These are phyloP conservation scores for Fistulina hepatica DNA, from an alignment of 1,284 basidiomycete species.

Conservation along the genomic window DNA sequence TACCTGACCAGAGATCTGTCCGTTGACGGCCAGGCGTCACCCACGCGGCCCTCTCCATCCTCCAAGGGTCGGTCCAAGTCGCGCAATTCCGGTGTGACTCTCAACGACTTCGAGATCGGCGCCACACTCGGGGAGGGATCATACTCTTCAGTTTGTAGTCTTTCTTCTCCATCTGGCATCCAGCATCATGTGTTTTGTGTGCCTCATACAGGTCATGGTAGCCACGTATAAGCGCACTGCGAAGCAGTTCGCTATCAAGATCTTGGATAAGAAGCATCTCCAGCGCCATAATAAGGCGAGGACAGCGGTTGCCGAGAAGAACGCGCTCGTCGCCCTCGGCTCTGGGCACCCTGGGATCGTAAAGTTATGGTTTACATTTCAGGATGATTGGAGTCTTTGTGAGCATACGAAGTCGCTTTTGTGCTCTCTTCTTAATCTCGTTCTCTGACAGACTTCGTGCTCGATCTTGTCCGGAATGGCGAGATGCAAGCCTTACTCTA, in stretches of 20 bases:
- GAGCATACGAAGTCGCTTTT: slow-evolving; percentile 24
- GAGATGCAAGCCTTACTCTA: slow-evolving; percentile 78
- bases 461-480: slow-evolving; percentile 84
- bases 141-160: slow-evolving; percentile 56
- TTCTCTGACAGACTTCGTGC: slow-evolving; percentile 64
- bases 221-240: slow-evolving; percentile 46
- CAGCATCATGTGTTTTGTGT: slow-evolving; percentile 11
- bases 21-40: slow-evolving; percentile 26
- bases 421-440: slow-evolving; percentile 1
- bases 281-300: slow-evolving; percentile 55
- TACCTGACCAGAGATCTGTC: slow-evolving; percentile 54
- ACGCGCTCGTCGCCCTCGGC: slow-evolving; percentile 49
- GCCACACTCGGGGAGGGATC: slow-evolving; percentile 67
- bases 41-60: slow-evolving; percentile 26
- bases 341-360: slow-evolving; percentile 77
- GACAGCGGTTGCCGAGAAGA: slow-evolving; percentile 56
- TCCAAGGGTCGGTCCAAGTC: slow-evolving; percentile 27
- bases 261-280: slow-evolving; percentile 67
- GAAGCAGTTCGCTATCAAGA: slow-evolving; percentile 65
- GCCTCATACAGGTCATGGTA: slow-evolving; percentile 41
- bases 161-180: slow-evolving; percentile 2
- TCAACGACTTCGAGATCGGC: slow-evolving; percentile 61
- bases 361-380: slow-evolving; percentile 72
- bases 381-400: slow-evolving; percentile 80
- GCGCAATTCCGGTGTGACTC: slow-evolving; percentile 22